Evolutionary conservation across 202 grass and related monocot genomes (phyloP).

Genomic region (Brachypodium distachyon): DNA sequence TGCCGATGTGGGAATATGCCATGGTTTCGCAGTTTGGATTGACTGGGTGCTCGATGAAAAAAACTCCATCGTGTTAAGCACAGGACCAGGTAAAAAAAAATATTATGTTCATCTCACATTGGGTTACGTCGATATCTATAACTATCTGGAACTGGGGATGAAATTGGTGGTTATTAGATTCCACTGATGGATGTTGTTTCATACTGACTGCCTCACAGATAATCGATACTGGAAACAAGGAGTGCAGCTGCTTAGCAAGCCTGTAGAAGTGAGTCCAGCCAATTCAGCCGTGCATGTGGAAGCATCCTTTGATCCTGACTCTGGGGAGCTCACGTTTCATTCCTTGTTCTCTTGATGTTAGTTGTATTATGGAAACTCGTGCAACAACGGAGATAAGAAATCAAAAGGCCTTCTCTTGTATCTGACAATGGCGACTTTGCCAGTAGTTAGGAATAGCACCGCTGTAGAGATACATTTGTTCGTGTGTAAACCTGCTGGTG

Average conservation of each 20-base stretch:
- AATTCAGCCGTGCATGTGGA: slow-evolving; percentile 26
- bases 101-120: background rate
- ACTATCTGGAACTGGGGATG: background rate
- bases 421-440: too few relatives aligned
- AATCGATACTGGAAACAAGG: slow-evolving; percentile 87
- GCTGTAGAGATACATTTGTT: too few relatives aligned
- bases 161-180: background rate
- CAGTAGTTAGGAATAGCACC: too few relatives aligned
- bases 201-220: slow-evolving; percentile 38
- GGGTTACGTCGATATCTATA: background rate
- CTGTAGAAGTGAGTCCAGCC: slow-evolving; percentile 25
- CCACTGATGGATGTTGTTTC: background rate
- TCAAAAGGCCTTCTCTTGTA: too few relatives aligned
- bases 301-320: slow-evolving; percentile 47
- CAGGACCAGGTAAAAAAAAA: slow-evolving; percentile 61
- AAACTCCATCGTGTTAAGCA: slow-evolving; percentile 33
- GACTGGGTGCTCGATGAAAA: slow-evolving; percentile 76
- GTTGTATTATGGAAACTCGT: background rate
- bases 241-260: slow-evolving; percentile 66
- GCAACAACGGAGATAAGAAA: background rate
- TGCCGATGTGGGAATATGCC: slow-evolving; percentile 45
- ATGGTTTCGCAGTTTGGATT: slow-evolving; percentile 82
- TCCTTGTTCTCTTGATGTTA: slow-evolving; percentile 12
- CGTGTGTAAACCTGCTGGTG: too few relatives aligned
- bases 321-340: slow-evolving; percentile 34